Conservation (phyloP, 305 asterid species). For the Fraxinus sp. region DNA sequence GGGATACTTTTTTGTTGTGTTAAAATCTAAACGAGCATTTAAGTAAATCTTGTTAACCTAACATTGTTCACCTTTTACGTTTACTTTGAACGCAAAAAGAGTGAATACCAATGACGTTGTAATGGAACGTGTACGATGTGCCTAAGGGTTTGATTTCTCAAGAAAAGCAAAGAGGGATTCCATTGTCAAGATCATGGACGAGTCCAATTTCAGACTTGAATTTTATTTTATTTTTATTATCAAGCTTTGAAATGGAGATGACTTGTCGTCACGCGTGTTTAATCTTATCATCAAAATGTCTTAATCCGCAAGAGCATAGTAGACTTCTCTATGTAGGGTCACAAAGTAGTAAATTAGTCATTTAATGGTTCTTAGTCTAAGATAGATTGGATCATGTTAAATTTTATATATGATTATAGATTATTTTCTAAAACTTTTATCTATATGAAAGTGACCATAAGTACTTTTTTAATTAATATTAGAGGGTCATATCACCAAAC, state of each 20-base stretch:
- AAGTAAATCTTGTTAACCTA: too few species aligned
- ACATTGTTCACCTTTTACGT: background rate
- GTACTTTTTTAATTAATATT: background rate
- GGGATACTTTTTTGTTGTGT: background rate
- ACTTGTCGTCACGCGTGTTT: background rate
- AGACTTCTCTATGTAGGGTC: background rate
- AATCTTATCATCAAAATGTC: background rate
- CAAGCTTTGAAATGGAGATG: background rate
- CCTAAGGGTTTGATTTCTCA: background rate
- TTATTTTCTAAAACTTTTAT: background rate
- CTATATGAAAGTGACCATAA: background rate
- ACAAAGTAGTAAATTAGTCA: background rate
- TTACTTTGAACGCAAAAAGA: background rate
- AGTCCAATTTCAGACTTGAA: background rate
- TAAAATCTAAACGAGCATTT: background rate
- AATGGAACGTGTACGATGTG: background rate
- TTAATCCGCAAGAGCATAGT: background rate
- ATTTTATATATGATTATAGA: background rate
- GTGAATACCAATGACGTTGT: background rate
- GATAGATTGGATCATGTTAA: background rate
- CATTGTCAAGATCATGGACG: background rate
- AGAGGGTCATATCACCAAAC: background rate
- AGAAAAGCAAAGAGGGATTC: background rate
- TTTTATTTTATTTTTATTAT: background rate
- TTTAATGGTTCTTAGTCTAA: background rate